These are phyloP conservation scores for Vitis hybrid DNA, from an alignment of 177 flowering plant genomes.

Conservation along the genomic window DNA sequence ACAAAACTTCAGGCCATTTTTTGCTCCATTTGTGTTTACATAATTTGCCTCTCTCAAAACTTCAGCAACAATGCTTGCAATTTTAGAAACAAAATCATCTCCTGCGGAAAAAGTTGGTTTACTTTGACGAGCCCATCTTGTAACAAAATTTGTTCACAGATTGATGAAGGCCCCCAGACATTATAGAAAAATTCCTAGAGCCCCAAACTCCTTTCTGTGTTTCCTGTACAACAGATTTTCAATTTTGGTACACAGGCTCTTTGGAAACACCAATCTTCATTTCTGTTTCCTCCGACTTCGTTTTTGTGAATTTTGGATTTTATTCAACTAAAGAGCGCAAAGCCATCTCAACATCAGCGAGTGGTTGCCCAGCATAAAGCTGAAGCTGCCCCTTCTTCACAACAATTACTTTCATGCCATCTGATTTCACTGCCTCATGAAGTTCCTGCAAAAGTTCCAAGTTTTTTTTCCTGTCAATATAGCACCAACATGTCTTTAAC, in stretches of 20 bases:
- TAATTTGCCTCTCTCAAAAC: too few relatives aligned
- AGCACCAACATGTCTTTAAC: background rate
- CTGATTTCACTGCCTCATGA: constrained; percentile 35
- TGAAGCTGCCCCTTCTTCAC: constrained; percentile 76
- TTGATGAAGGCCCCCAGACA: background rate
- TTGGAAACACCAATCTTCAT: background rate
- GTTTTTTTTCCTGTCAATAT: too few relatives aligned
- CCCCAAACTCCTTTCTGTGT: too few relatives aligned
- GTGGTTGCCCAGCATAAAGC: constrained; percentile 87
- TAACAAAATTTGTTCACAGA: background rate
- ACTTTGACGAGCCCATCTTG: background rate
- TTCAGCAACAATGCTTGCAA: background rate
- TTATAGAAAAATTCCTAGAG: too few relatives aligned
- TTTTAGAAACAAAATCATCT: background rate
- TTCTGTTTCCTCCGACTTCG: background rate
- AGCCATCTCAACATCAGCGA: constrained; percentile 71
- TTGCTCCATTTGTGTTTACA: too few relatives aligned
- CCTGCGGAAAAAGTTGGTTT: background rate
- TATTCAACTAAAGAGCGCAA: constrained; percentile 44
- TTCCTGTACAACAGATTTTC: too few relatives aligned
- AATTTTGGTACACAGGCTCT: too few relatives aligned
- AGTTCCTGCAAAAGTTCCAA: constrained; percentile 65
- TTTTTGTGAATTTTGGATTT: constrained; percentile 1
- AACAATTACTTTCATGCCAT: constrained; percentile 48
- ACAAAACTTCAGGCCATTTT: too few relatives aligned